Evolutionary conservation across 148 eudicot species (phyloP).

Genomic region (Bassia scoparia): DNA sequence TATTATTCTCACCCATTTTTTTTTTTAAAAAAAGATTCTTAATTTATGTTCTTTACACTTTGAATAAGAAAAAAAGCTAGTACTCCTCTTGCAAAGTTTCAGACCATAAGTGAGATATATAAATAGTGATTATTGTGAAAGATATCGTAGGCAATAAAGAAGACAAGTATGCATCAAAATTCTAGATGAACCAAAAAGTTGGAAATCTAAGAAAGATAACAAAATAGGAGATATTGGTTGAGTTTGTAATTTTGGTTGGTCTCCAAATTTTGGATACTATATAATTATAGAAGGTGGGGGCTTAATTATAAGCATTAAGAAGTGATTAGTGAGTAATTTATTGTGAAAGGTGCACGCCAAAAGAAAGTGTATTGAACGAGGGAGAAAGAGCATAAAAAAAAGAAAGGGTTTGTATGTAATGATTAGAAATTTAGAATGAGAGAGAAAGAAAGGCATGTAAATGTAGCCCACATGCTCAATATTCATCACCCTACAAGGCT

Average conservation of each 20-base stretch:
- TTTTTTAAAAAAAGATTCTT: neutral
- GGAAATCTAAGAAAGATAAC: slow-evolving; percentile 26
- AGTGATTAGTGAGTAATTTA: too few species aligned
- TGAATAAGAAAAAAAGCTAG: neutral
- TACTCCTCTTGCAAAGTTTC: neutral
- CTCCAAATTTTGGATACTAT: slow-evolving; percentile 4
- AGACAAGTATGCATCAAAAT: slow-evolving; percentile 18
- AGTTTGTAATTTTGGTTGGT: slow-evolving; percentile 16
- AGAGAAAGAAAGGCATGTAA: neutral
- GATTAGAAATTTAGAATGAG: slow-evolving; percentile 8
- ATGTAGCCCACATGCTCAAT: neutral
- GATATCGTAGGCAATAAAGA: slow-evolving; percentile 5
- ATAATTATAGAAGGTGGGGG: neutral
- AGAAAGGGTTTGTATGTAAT: neutral
- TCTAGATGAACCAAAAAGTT: slow-evolving; percentile 27
- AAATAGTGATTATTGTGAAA: neutral
- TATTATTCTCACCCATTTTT: slow-evolving; percentile 32
- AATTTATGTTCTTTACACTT: neutral
- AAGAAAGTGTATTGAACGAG: neutral
- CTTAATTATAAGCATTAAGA: too few species aligned
- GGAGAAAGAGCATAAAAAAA: neutral
- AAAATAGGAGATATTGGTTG: slow-evolving; percentile 19
- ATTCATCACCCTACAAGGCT: too few species aligned
- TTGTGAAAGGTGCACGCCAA: neutral
- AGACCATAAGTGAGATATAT: neutral